Percentiles rank a stretch among this genome's conserved stretches.
These are phyloP conservation scores for Candida palmyrensis DNA, from an alignment of 805 yeast genomes.

Conservation along the genomic window DNA sequence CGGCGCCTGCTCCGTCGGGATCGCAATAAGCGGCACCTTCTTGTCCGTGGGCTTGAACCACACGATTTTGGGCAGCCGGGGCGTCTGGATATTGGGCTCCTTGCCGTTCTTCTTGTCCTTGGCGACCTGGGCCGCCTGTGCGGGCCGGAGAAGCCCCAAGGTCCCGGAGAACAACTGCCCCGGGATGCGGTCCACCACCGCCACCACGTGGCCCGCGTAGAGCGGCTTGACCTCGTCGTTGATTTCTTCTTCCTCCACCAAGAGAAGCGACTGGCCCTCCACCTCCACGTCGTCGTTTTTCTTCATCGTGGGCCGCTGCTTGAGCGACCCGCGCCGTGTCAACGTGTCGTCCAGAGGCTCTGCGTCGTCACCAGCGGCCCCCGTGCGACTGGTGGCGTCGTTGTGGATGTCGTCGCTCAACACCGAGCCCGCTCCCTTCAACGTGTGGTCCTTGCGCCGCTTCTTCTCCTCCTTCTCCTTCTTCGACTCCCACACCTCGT, in stretches of 20 bases:
- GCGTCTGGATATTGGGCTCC: slow-evolving; percentile 41
- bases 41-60: slow-evolving; percentile 99
- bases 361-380: slow-evolving; percentile 17
- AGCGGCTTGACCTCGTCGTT: slow-evolving; percentile 89
- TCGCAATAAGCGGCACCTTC: slow-evolving; percentile 95
- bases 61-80: slow-evolving; percentile 81
- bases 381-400: slow-evolving; percentile 62
- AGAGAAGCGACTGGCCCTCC: slow-evolving; percentile 88
- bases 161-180: slow-evolving; percentile 96
- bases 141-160: slow-evolving; percentile 88
- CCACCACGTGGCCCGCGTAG: slow-evolving; percentile 97
- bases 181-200: slow-evolving; percentile 94
- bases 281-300: slow-evolving; percentile 98
- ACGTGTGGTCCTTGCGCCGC: slow-evolving; percentile 67
- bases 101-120: slow-evolving; percentile 46
- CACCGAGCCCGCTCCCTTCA: slow-evolving; percentile 31
- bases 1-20: slow-evolving; percentile 98
- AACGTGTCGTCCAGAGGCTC: slow-evolving; percentile 16
- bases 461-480: slow-evolving; percentile 97
- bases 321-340: slow-evolving; percentile 79
- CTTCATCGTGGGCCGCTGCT: slow-evolving; percentile 94
- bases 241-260: slow-evolving; percentile 94
- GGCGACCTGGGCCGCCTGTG: slow-evolving; percentile 86
- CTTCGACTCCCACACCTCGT: slow-evolving; percentile 96
- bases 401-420: slow-evolving; percentile 69